Evolutionary conservation across 1,139 yeast genomes (phyloP).

Genomic region (Blastobotrys capitulatus): DNA sequence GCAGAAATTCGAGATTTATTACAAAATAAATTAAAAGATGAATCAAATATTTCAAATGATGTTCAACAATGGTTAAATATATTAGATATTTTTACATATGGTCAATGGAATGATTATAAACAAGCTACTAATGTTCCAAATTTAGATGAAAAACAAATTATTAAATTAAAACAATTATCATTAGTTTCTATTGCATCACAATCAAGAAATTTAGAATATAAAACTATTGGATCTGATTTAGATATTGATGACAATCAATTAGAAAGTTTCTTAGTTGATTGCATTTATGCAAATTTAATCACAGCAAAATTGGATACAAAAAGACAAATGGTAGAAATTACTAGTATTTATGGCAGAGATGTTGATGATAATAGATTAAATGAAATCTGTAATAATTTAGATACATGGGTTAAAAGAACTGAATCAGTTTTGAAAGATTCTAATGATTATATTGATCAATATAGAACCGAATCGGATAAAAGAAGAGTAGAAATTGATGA

Average conservation of each 20-base stretch:
- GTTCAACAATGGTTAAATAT: slow-evolving; percentile 13
- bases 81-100: slow-evolving; percentile 22
- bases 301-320: slow-evolving; percentile 25
- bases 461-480: background rate
- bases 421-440: slow-evolving; percentile 4
- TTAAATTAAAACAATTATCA: slow-evolving; percentile 21
- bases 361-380: slow-evolving; percentile 17
- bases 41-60: slow-evolving; percentile 4
- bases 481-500: slow-evolving; percentile 2
- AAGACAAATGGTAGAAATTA: slow-evolving; percentile 19
- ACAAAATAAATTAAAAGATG: slow-evolving; percentile 1
- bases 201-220: slow-evolving; percentile 15
- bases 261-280: slow-evolving; percentile 24
- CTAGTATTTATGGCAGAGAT: slow-evolving; percentile 21
- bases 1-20: slow-evolving; percentile 22
- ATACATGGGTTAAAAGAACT: slow-evolving; percentile 11
- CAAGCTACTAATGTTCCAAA: slow-evolving; percentile 1
- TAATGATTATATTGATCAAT: slow-evolving; percentile 4
- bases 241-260: slow-evolving; percentile 16
- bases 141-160: slow-evolving; percentile 15
- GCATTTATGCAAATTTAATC: slow-evolving; percentile 24
- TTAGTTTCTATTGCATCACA: slow-evolving; percentile 19
- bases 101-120: slow-evolving; percentile 20
- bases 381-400: slow-evolving; percentile 14
- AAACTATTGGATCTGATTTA: slow-evolving; percentile 12